Evolutionary conservation across 306 rosid species (phyloP).

Genomic region (Erythrophleum fordii): DNA sequence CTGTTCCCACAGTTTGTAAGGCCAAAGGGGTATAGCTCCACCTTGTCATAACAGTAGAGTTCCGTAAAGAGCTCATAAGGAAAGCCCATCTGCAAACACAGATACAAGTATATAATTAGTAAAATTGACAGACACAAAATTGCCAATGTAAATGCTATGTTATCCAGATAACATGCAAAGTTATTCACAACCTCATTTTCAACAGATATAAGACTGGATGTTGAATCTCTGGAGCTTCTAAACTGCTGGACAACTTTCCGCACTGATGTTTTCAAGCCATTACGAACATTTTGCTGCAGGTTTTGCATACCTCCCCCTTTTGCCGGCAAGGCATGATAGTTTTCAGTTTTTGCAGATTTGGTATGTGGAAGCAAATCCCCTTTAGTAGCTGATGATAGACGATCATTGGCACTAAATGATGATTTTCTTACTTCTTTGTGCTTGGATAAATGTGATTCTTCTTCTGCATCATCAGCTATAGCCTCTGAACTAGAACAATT

Average conservation of each 20-base stretch:
- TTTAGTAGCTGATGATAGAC: constrained; percentile 44
- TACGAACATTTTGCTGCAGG: constrained; percentile 61
- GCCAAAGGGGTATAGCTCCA: constrained; percentile 72
- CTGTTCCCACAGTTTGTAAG: constrained; percentile 83
- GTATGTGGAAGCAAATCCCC: constrained; percentile 48
- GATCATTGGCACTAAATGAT: constrained; percentile 48
- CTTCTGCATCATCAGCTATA: constrained; percentile 46
- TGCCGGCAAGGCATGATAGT: constrained; percentile 53
- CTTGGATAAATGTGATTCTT: constrained; percentile 36
- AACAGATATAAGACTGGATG: constrained; percentile 36
- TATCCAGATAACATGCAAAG: constrained; percentile 35
- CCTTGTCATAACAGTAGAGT: constrained; percentile 64
- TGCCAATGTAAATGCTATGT: constrained; percentile 7
- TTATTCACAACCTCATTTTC: constrained; percentile 57
- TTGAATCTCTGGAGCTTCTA: constrained; percentile 64
- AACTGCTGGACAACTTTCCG: constrained; percentile 79
- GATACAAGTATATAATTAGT: constrained; percentile 33
- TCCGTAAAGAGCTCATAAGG: constrained; percentile 67
- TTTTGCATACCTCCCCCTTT: constrained; percentile 50
- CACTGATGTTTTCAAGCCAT: constrained; percentile 71
- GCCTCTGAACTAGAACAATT: constrained; percentile 35
- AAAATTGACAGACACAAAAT: constrained; percentile 34
- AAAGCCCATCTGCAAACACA: constrained; percentile 59
- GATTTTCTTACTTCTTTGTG: constrained; percentile 47
- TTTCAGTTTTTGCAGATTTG: constrained; percentile 50